Percentiles rank a stretch among this genome's conserved stretches.
Evolutionary conservation across 768 basidiomycete species (phyloP).

Genomic region (Suillus alpinus): DNA sequence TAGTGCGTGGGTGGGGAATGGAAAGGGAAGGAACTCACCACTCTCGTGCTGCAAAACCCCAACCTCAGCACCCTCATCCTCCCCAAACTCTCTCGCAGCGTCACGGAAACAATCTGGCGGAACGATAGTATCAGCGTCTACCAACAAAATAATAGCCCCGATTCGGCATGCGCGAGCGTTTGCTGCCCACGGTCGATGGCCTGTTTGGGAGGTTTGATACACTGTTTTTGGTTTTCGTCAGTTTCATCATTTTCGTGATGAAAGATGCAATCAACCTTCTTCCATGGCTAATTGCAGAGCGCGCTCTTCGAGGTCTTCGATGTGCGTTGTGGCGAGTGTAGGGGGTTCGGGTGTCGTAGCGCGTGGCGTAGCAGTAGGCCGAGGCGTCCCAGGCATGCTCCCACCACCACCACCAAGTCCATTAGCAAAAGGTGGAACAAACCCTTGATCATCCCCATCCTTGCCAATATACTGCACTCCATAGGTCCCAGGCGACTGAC

Average conservation of each 20-base stretch:
- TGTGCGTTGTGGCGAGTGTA: constrained; percentile 15
- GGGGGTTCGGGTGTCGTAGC: constrained; percentile 4
- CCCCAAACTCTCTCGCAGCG: constrained; percentile 80
- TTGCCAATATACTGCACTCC: constrained; percentile 68
- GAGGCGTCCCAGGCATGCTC: constrained; percentile 13
- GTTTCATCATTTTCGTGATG: not conserved
- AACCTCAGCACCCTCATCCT: constrained; percentile 59
- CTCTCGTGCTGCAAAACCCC: constrained; percentile 91
- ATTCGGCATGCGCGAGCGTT: constrained; percentile 74
- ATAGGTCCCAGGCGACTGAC: constrained; percentile 41
- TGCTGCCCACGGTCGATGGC: constrained; percentile 71
- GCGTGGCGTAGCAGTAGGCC: constrained; percentile 17
- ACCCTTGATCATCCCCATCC: constrained; percentile 55
- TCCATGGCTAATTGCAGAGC: constrained; percentile 51
- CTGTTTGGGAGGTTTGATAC: constrained; percentile 53
- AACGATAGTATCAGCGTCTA: constrained; percentile 88
- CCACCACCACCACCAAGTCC: constrained; percentile 20
- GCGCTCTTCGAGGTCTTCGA: constrained; percentile 45
- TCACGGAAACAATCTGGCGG: constrained; percentile 91
- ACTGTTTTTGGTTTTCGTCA: constrained; percentile 25
- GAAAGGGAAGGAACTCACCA: constrained; percentile 39
- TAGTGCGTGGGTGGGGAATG: too few species aligned
- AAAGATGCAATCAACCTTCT: constrained; percentile 30
- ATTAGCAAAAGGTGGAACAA: constrained; percentile 21
- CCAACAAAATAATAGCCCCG: constrained; percentile 75